Evolutionary conservation across 495 filamentous ascomycete genomes (phyloP), one percentile per base, ranked within the genome.

Genomic region (Talaromyces stipitatus): DNA sequence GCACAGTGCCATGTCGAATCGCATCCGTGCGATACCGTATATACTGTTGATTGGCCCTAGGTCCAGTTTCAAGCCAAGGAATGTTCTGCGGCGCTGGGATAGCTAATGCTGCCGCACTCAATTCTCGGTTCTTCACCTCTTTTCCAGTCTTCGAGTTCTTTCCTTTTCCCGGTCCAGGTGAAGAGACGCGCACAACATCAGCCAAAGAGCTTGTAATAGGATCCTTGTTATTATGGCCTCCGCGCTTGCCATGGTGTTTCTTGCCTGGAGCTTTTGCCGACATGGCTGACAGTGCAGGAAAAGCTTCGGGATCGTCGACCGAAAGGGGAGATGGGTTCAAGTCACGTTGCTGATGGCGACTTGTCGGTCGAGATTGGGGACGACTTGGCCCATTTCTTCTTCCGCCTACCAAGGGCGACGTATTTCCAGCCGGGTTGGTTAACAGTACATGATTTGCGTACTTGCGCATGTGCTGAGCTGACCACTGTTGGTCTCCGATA

Each of bases 51-150:
- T 99, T 97, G 48, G 89, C 87, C 36, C 78, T 84, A 9, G 87
- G 84, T n/a, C 95, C 95, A 2, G 95, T 97, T 68, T 96, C 92
- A 1, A 97, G 78, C 95, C 95, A 99, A 7, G 94, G 95, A 45
- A 97, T 91, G 64, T 97, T 89, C 67, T 92, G 88, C 3, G 95
- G 95, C 28, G 84, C 75, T 5, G 88, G 84, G 57, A 99, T 97
- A 8, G 89, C 83, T 71, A 86, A 82, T 12, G 90, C 89, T 27
- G 89, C 87, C 14, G 83, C 80, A 62, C 84, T 91, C 63, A 91
- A 89, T 64, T 95, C 90, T 14, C 88, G 86, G 16, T 73, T 67
- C 76, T 84, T 68, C 62, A 73, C 45, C 26, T 78, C 73, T 69
- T 77, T 72, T 64, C 69, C 58, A 66, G 65, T 56, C 62, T 76